Evolutionary conservation across 495 filamentous ascomycete genomes (phyloP).

Genomic region (Chaetomium tenue): DNA sequence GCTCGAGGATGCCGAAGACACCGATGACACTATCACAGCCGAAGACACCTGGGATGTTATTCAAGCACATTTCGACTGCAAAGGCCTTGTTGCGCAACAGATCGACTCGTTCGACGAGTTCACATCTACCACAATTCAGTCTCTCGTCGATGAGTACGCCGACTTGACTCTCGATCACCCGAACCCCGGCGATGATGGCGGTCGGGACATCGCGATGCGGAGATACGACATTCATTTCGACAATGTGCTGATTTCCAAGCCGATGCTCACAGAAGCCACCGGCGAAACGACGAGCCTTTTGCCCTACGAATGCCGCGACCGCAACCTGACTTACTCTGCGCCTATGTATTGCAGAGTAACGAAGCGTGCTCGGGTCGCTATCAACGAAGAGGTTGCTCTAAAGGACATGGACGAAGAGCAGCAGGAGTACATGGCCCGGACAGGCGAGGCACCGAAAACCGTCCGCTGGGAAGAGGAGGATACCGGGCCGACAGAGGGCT

Average conservation of each 20-base stretch:
- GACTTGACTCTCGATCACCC: slow-evolving; percentile 86
- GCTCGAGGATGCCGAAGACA: slow-evolving; percentile 71
- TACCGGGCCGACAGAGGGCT: slow-evolving; percentile 38
- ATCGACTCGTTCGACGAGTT: slow-evolving; percentile 99
- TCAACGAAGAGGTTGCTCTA: slow-evolving; percentile 65
- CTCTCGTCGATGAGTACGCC: slow-evolving; percentile 84
- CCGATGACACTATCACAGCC: slow-evolving; percentile 82
- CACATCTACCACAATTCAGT: slow-evolving; percentile 84
- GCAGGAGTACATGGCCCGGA: slow-evolving; percentile 46
- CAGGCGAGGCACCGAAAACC: slow-evolving; percentile 52
- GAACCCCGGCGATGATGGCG: slow-evolving; percentile 63
- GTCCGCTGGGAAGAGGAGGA: slow-evolving; percentile 60
- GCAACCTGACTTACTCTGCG: slow-evolving; percentile 91
- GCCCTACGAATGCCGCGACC: slow-evolving; percentile 88
- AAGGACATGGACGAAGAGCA: slow-evolving; percentile 63
- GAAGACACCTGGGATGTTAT: slow-evolving; percentile 99
- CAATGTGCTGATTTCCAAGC: slow-evolving; percentile 74
- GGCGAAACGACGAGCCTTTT: slow-evolving; percentile 76
- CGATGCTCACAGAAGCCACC: slow-evolving; percentile 87
- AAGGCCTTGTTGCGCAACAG: slow-evolving; percentile 96
- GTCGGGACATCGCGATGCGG: slow-evolving; percentile 74
- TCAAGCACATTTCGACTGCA: slow-evolving; percentile 89
- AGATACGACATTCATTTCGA: slow-evolving; percentile 94
- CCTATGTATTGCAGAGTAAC: slow-evolving; percentile 83
- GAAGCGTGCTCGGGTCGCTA: slow-evolving; percentile 73